Conservation (phyloP, 257 asterid genomes). For the Solanum infundibuliforme region DNA sequence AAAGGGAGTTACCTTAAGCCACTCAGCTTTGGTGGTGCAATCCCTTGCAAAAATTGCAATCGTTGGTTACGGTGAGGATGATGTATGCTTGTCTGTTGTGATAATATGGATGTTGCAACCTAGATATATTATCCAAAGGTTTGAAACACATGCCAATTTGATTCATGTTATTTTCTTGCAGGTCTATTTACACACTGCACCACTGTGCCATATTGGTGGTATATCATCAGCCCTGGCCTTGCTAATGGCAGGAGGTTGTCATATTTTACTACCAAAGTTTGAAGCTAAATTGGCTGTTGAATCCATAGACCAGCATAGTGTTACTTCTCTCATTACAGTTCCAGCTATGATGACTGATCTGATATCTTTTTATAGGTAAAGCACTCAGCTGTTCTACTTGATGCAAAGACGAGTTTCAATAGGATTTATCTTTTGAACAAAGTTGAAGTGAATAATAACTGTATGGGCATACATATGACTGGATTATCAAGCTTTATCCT, state of each 20-base stretch:
- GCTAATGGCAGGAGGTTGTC: constrained; percentile 84
- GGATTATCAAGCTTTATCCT: not conserved
- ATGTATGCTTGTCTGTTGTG: constrained; percentile 29
- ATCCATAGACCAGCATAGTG: constrained; percentile 46
- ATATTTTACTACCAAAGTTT: constrained; percentile 63
- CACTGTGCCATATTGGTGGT: constrained; percentile 91
- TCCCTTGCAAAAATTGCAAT: constrained; percentile 81
- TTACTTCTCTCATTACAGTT: constrained; percentile 72
- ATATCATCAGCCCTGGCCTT: constrained; percentile 85
- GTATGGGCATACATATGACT: not conserved
- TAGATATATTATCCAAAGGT: not conserved
- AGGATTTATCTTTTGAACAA: not conserved
- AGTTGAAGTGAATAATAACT: not conserved
- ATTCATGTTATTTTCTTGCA: constrained; percentile 4
- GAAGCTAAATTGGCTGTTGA: constrained; percentile 47
- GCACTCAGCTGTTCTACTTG: not conserved
- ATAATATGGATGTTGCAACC: not conserved
- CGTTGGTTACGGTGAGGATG: constrained; percentile 69
- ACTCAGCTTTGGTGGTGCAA: constrained; percentile 62
- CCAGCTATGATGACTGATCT: constrained; percentile 95
- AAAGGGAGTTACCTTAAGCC: constrained; percentile 73
- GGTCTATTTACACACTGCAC: constrained; percentile 84
- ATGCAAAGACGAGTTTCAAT: not conserved
- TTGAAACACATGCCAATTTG: not conserved
- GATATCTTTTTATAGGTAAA: constrained; percentile 41